Base-by-base conservation (phyloP, 176 grass and related monocot genomes). In the Oropetium thomaeum region DNA sequence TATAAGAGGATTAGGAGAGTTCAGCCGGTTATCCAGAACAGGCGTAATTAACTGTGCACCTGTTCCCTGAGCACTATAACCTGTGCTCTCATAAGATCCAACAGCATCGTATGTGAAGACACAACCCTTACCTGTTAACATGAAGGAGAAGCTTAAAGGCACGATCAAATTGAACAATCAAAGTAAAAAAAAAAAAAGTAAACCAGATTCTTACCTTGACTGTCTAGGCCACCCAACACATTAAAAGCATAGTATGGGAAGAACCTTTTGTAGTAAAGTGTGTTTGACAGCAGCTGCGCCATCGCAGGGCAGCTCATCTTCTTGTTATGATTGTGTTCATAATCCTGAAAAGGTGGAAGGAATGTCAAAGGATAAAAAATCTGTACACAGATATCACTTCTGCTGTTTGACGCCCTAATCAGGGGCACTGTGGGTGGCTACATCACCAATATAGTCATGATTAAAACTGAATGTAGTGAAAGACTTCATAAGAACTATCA, bases 301-400 rank as follows among this genome's bases (percentile, higher is more conserved):
- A 89, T 86, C 4, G 90, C 90, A 70, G 90, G 86, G 59, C 90
- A 92, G 71, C 75, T 92, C 86, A 86, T 92, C 74, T 92, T 85
- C 83, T 92, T 92, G 70, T 86, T 92, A 87, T 89, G 83, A 39
- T 65, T 79, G 58, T 89, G 83, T 30, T 92, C 83, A 74, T 89
- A 92, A 20, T 81, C 60, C 90, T 92, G 74, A 29, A 63, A 61
- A 52, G 0, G 5, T 4, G 57, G 2, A 86, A 45, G n/a, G n/a
- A 69, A 74, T 8, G 2, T 42, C n/a, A 27, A 42, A 14, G 25
- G 4, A 75, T 67, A 15, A 83, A 7, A 76, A 74, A 31, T 8
- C 20, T 49, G 20, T 20, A 30, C 5, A 39, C 5, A 39, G 4
- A 3, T 60, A 60, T 23, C 31, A 22, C 19, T 29, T 12, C 15